A percentile compares a stretch with the other conserved stretches of the same genome.
These are phyloP conservation scores for Calocera viscosa DNA, from an alignment of 768 basidiomycete genomes.

Conservation along the genomic window DNA sequence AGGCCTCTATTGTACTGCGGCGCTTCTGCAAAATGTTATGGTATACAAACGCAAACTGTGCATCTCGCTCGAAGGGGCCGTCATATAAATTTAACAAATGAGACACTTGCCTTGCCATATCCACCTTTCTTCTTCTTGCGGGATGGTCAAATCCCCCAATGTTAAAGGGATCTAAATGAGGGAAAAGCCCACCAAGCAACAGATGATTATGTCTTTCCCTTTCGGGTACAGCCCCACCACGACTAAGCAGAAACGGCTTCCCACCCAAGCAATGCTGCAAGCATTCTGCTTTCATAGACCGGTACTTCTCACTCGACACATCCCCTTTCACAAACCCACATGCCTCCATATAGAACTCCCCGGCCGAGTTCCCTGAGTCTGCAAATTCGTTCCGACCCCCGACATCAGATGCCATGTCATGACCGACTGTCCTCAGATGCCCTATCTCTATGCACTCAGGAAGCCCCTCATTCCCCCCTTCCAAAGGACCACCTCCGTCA, in stretches of 20 bases:
- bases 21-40: slow-evolving; percentile 16
- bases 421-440: too few species aligned
- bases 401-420: not conserved
- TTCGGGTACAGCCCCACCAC: not conserved
- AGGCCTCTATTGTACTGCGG: too few species aligned
- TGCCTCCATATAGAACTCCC: not conserved
- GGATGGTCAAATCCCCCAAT: slow-evolving; percentile 1
- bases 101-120: not conserved
- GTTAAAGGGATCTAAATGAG: not conserved
- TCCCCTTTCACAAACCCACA: not conserved
- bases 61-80: not conserved
- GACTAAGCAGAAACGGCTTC: not conserved
- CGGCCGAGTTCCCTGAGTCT: not conserved
- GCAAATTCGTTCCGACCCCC: not conserved
- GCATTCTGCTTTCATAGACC: not conserved
- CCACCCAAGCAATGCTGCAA: not conserved
- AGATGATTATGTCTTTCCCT: not conserved
- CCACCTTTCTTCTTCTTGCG: not conserved
- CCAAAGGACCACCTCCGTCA: too few species aligned
- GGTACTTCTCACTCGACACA: not conserved
- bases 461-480: too few species aligned
- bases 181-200: not conserved
- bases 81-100: not conserved
- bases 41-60: not conserved
- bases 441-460: too few species aligned